Evolutionary conservation across 495 filamentous ascomycete genomes (phyloP).

Genomic region (Hypoxylon lenormandii): DNA sequence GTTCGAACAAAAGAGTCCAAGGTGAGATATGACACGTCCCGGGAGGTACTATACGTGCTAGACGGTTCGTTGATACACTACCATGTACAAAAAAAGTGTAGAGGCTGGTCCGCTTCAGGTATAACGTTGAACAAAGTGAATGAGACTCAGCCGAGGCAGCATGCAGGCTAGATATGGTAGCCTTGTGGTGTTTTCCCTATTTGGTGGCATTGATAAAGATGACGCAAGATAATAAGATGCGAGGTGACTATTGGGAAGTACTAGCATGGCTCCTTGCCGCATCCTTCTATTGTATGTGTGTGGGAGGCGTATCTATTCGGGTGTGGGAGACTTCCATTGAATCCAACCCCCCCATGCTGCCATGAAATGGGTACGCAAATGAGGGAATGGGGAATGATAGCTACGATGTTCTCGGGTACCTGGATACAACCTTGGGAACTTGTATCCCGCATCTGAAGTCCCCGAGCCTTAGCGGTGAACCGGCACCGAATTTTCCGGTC

Average conservation of each 20-base stretch:
- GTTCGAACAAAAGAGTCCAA: slow-evolving; percentile 1
- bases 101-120: not conserved
- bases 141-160: not conserved
- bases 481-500: slow-evolving; percentile 32
- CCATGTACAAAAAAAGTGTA: not conserved
- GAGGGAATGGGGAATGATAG: not conserved
- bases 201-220: slow-evolving; percentile 2
- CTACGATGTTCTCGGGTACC: not conserved
- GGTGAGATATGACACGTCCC: not conserved
- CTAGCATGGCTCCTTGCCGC: too few relatives aligned
- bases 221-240: slow-evolving; percentile 20
- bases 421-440: not conserved
- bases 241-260: too few relatives aligned
- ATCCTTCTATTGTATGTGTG: not conserved
- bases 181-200: slow-evolving; percentile 16
- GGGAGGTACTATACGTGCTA: not conserved
- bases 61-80: not conserved
- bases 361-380: not conserved
- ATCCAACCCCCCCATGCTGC: not conserved
- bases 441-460: not conserved
- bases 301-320: not conserved
- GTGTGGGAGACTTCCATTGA: not conserved
- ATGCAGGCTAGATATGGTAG: slow-evolving; percentile 3
- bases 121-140: not conserved
- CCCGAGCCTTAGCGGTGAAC: slow-evolving; percentile 23